A percentile compares a stretch with the other conserved stretches of the same genome.
Evolutionary conservation across 2,329 filamentous ascomycete genomes (phyloP).

Genomic region (Diaporthe nobilis): DNA sequence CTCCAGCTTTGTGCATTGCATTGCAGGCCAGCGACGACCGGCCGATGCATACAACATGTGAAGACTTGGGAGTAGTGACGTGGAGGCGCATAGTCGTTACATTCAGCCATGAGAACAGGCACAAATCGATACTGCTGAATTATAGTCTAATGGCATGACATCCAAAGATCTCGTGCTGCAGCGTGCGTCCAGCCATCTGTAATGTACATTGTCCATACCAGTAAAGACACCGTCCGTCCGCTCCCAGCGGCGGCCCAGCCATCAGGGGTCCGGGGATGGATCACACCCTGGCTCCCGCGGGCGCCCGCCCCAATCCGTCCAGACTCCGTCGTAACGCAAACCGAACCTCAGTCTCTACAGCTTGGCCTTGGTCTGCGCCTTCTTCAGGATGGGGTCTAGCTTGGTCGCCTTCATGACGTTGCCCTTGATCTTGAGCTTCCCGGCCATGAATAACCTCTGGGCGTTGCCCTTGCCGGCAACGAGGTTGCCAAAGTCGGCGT

Average conservation of each 20-base stretch:
- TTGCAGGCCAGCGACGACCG: not conserved
- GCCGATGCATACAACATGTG: not conserved
- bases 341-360: conserved; percentile 66
- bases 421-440: conserved; percentile 98
- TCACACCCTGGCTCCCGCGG: conserved; percentile 23
- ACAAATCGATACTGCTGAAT: conserved; percentile 14
- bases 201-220: conserved; percentile 22
- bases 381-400: conserved; percentile 93
- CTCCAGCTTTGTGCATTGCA: not conserved
- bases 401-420: conserved; percentile 99
- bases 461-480: conserved; percentile 91
- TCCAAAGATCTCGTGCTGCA: conserved; percentile 3
- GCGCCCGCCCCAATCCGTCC: conserved; percentile 40
- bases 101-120: not conserved
- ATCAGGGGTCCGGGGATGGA: not conserved
- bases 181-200: conserved; percentile 1
- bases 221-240: conserved; percentile 18
- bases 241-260: not conserved
- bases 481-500: conserved; percentile 88
- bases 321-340: conserved; percentile 39
- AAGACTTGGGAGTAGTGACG: not conserved
- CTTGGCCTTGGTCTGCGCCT: conserved; percentile 87
- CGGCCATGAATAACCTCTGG: conserved; percentile 96
- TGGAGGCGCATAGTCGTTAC: not conserved
- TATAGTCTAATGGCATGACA: conserved; percentile 13